Evolutionary conservation across 2,329 filamentous ascomycete species (phyloP), one percentile per base, ranked within the genome.

Genomic region (Zasmidium citrigriseum): DNA sequence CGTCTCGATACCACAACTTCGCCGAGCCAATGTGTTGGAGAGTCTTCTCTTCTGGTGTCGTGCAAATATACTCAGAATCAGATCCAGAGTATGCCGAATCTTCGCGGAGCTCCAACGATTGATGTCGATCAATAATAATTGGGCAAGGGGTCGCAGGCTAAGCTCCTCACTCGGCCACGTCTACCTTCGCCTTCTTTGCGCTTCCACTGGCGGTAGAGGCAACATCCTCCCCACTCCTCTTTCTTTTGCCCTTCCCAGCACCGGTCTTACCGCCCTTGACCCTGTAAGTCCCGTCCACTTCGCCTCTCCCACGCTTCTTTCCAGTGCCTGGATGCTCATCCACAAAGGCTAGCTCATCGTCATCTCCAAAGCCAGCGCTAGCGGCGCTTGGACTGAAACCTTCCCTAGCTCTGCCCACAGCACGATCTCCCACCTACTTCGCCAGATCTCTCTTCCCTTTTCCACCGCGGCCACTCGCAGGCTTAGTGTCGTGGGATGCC

Each of bases 401-500:
- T 62, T 65, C 73, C 66, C 68, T 57, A n/a, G 72, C 71, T 21
- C 69, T 63, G 44, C 70, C 71, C 18, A 74, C 60, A 18, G 71
- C 71, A 21, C 70, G 63, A 61, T 73, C 72, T 10, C 70, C 72
- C 16, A 74, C 66, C 54, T 71, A 68, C 58, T 74, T 73, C 21
- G 71, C 73, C 46, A 74, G 65, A 51, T 72, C 72, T 49, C 61
- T 55, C 52, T 62, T 65, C 18, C 61, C 62, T 41, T 51, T 58
- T 25, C 61, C 75, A 75, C 52, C 78, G 3, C 65, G 58, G 24
- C 44, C 59, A 55, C 75, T 53, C 72, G 74, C 54, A 78, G 79
- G 64, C 90, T 72, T 96, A 89, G 20, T 96, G 78, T 77, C 96
- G 93, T 50, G 92, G 87, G 73, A 93, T 88, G 2, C 92, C 90